A percentile compares a stretch with the other conserved stretches of the same genome.
Evolutionary conservation across 2,329 filamentous ascomycete species (phyloP).

Genomic region (Pseudogymnoascus sp.): DNA sequence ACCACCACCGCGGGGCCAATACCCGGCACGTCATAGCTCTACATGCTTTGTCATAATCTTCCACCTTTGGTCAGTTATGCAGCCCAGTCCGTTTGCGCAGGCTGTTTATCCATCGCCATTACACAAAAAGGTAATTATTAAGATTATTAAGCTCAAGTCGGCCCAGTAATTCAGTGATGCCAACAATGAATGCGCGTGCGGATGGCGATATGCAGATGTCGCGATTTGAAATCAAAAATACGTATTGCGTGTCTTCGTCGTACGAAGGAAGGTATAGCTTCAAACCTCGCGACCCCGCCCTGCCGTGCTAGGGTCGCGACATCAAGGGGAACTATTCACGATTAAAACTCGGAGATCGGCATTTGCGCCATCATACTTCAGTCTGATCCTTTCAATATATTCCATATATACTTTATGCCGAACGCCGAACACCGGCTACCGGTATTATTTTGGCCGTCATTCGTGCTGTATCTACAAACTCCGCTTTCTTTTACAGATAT

Average conservation of each 20-base stretch:
- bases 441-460: not conserved
- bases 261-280: not conserved
- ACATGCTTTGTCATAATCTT: not conserved
- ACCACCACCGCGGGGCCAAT: not conserved
- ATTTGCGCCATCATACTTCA: not conserved
- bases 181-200: not conserved
- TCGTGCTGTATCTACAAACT: not conserved
- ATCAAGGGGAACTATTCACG: not conserved
- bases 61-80: too few species aligned
- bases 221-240: conserved; percentile 9
- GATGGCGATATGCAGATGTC: not conserved
- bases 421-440: not conserved
- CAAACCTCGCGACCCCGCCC: not conserved
- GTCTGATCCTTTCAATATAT: not conserved
- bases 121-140: not conserved
- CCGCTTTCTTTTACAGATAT: not conserved
- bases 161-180: not conserved
- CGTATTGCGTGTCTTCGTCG: not conserved
- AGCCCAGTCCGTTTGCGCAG: not conserved
- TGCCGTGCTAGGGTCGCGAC: not conserved
- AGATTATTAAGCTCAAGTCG: not conserved
- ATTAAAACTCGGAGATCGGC: not conserved
- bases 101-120: not conserved
- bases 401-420: not conserved
- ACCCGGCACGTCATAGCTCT: not conserved